Conservation (phyloP, 345 rosid species). For the Tarenaya hassleriana region DNA sequence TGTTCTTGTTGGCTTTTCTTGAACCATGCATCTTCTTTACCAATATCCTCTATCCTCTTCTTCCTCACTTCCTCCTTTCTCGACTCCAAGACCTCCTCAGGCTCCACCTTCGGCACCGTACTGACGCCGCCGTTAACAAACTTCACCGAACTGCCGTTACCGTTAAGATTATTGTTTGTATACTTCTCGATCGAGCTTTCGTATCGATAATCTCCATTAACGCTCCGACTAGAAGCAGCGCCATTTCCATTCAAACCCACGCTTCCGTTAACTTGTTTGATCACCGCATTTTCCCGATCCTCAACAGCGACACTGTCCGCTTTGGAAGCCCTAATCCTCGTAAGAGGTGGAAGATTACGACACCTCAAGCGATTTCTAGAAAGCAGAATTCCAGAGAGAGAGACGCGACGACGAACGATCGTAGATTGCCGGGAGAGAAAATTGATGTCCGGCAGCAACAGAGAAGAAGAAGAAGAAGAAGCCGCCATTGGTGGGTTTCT, state of each 20-base stretch:
- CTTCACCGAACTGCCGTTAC: conserved; percentile 60
- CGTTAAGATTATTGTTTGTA: conserved; percentile 26
- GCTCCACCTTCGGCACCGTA: conserved; percentile 15
- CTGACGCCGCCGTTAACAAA: conserved; percentile 36
- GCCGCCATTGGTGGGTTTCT: conserved; percentile 36
- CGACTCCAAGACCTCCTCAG: conserved; percentile 20
- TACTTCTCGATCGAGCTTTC: conserved; percentile 25
- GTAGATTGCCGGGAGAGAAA: conserved; percentile 35
- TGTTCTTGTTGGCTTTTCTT: conserved; percentile 37
- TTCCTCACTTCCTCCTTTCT: conserved; percentile 59
- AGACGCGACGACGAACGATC: conserved; percentile 18
- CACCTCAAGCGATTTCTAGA: conserved; percentile 13
- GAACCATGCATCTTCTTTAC: conserved; percentile 97
- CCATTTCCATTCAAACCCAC: conserved; percentile 37
- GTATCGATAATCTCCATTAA: conserved; percentile 19
- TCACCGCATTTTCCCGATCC: conserved; percentile 39
- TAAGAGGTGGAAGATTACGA: conserved; percentile 17
- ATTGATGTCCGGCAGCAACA: conserved; percentile 38
- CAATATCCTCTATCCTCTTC: conserved; percentile 89
- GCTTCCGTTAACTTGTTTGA: conserved; percentile 31
- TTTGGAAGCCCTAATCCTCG: conserved; percentile 39
- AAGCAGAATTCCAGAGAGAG: conserved; percentile 26
- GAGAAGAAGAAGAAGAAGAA: conserved; percentile 25
- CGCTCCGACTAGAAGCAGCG: conserved; percentile 13
- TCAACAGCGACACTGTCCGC: conserved; percentile 46